Conservation (phyloP, 176 grass and related monocot species). For the Aegilops speltoides region DNA sequence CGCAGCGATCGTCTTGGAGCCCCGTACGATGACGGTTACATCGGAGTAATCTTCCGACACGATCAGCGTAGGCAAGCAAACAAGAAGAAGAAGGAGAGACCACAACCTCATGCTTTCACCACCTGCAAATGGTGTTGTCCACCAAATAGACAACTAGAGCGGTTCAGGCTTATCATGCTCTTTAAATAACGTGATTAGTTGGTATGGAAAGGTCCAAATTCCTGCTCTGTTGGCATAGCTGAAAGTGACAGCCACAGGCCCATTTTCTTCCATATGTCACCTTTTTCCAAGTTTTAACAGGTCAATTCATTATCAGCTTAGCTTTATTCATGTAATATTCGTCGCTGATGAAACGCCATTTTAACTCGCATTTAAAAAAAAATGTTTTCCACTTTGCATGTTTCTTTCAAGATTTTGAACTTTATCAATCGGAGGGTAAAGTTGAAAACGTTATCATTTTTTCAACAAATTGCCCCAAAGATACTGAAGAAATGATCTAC, state of each 20-base stretch:
- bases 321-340: slow-evolving; percentile 4
- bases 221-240: slow-evolving; percentile 11
- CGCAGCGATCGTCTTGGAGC: slow-evolving; percentile 61
- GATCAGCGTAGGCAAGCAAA: slow-evolving; percentile 36
- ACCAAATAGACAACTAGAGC: slow-evolving; percentile 20
- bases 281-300: slow-evolving; percentile 20
- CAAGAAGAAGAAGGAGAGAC: slow-evolving; percentile 46
- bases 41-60: slow-evolving; percentile 53
- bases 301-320: slow-evolving; percentile 23
- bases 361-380: not conserved
- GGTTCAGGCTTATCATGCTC: slow-evolving; percentile 17
- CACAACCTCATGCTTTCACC: slow-evolving; percentile 34
- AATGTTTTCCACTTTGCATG: not conserved
- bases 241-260: slow-evolving; percentile 36
- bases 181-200: slow-evolving; percentile 12
- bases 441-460: not conserved
- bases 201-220: slow-evolving; percentile 23
- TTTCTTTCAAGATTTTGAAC: not conserved
- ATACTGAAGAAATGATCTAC: not conserved
- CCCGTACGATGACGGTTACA: slow-evolving; percentile 67
- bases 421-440: not conserved
- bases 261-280: slow-evolving; percentile 5
- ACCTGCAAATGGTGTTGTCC: slow-evolving; percentile 38
- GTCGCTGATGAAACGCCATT: not conserved
- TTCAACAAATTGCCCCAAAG: not conserved